These are phyloP conservation scores for Secale cereale DNA, from an alignment of 176 grass and related monocot genomes.

Conservation along the genomic window DNA sequence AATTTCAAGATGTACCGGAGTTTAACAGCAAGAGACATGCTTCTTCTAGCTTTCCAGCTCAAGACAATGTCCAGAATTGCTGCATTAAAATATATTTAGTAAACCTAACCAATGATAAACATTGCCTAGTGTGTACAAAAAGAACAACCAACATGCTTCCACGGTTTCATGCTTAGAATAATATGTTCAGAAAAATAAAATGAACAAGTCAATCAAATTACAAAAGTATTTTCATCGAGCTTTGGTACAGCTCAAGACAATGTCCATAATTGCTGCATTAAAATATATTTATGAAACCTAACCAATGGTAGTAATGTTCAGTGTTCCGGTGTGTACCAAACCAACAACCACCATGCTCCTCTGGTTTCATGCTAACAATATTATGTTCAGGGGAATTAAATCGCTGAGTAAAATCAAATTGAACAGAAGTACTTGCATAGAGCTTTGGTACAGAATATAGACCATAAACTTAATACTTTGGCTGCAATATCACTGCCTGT, in stretches of 20 bases:
- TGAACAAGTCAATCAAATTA: too few relatives aligned
- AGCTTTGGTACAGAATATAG: neutral
- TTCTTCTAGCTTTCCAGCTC: conserved; percentile 94
- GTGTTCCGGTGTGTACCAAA: too few relatives aligned
- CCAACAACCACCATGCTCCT: too few relatives aligned
- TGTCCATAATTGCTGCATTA: too few relatives aligned
- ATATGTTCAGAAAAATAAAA: too few relatives aligned
- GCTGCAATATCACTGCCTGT: neutral
- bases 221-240: too few relatives aligned
- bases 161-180: conserved; percentile 5
- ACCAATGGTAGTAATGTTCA: too few relatives aligned
- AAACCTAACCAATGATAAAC: neutral
- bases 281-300: too few relatives aligned
- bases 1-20: conserved; percentile 87
- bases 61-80: conserved; percentile 75
- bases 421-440: neutral
- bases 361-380: conserved; percentile 6
- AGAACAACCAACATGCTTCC: conserved; percentile 57
- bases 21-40: conserved; percentile 85
- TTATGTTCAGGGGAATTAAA: neutral
- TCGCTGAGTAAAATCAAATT: neutral
- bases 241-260: too few relatives aligned
- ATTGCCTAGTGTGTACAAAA: neutral
- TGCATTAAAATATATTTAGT: conserved; percentile 37
- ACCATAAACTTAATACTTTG: neutral